Evolutionary conservation across 2,329 filamentous ascomycete genomes (phyloP).

Genomic region (Colletotrichum acutatum): DNA sequence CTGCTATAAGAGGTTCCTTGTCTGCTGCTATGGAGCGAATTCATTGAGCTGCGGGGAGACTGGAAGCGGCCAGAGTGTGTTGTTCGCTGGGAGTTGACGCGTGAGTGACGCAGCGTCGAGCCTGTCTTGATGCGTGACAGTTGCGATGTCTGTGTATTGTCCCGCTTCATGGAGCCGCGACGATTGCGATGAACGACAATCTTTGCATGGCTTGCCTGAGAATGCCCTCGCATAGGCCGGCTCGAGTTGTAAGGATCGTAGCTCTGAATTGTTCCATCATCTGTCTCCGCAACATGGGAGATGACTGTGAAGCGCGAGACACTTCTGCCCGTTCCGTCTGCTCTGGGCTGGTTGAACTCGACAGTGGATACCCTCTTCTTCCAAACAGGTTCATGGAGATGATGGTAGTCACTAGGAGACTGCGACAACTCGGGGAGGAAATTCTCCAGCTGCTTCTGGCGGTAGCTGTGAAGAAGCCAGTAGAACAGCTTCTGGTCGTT

Average conservation of each 20-base stretch:
- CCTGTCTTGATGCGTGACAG: slow-evolving; percentile 48
- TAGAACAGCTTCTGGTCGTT: slow-evolving; percentile 98
- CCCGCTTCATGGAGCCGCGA: slow-evolving; percentile 31
- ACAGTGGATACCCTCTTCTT: slow-evolving; percentile 71
- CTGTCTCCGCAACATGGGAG: slow-evolving; percentile 67
- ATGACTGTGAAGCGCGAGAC: slow-evolving; percentile 74
- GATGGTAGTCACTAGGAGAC: slow-evolving; percentile 92
- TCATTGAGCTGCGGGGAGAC: slow-evolving; percentile 55
- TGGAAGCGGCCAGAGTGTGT: slow-evolving; percentile 43
- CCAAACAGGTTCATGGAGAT: slow-evolving; percentile 70
- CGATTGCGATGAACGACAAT: slow-evolving; percentile 72
- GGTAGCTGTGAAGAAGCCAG: slow-evolving; percentile 82
- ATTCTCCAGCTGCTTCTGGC: slow-evolving; percentile 86
- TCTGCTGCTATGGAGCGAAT: slow-evolving; percentile 60
- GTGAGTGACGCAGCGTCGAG: slow-evolving; percentile 41
- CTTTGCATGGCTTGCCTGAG: slow-evolving; percentile 70
- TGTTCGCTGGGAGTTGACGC: slow-evolving; percentile 46
- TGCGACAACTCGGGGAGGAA: slow-evolving; percentile 85
- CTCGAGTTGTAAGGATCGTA: slow-evolving; percentile 89
- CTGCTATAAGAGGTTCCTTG: slow-evolving; percentile 56
- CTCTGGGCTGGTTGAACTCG: slow-evolving; percentile 62
- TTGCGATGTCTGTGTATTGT: slow-evolving; percentile 49
- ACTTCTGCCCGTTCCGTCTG: slow-evolving; percentile 61
- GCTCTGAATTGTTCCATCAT: slow-evolving; percentile 66
- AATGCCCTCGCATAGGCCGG: slow-evolving; percentile 53